These are phyloP conservation scores for Laetiporus sulphureus DNA, from an alignment of 1,284 basidiomycete genomes.

Conservation along the genomic window DNA sequence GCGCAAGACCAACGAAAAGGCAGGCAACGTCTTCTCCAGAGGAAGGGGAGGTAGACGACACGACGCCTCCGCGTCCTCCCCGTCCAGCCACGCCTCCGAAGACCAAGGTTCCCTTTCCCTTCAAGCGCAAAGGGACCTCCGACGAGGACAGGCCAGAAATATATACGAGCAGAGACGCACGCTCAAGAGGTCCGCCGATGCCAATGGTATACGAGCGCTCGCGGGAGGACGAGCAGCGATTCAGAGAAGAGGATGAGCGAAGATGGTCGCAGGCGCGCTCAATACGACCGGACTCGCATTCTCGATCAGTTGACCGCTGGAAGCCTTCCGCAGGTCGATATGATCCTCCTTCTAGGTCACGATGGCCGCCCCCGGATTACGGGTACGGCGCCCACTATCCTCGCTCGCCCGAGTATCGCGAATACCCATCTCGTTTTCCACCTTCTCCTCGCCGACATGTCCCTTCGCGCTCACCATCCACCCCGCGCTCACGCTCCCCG, in stretches of 20 bases:
- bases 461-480: constrained; percentile 19
- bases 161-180: constrained; percentile 8
- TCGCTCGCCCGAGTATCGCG: constrained; percentile 11
- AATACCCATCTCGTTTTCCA: constrained; percentile 17
- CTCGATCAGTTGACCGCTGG: constrained; percentile 18
- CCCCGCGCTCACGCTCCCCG: constrained; percentile 22
- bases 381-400: constrained; percentile 11
- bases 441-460: no score
- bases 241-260: constrained; percentile 26
- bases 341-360: constrained; percentile 13
- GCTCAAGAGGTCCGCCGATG: constrained; percentile 12
- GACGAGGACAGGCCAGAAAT: constrained; percentile 13
- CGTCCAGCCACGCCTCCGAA: constrained; percentile 16
- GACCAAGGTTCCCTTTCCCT: constrained; percentile 54
- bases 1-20: constrained; percentile 47
- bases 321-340: constrained; percentile 15
- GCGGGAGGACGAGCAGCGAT: constrained; percentile 37
- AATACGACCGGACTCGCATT: constrained; percentile 6
- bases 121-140: constrained; percentile 47
- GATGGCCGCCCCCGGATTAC: constrained; percentile 12
- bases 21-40: constrained; percentile 58
- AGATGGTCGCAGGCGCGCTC: constrained; percentile 12
- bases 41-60: constrained; percentile 69
- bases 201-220: constrained; percentile 36
- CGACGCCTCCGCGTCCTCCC: constrained; percentile 20